Conservation (phyloP, 306 rosid species). For the Gastrolobium villosum region DNA sequence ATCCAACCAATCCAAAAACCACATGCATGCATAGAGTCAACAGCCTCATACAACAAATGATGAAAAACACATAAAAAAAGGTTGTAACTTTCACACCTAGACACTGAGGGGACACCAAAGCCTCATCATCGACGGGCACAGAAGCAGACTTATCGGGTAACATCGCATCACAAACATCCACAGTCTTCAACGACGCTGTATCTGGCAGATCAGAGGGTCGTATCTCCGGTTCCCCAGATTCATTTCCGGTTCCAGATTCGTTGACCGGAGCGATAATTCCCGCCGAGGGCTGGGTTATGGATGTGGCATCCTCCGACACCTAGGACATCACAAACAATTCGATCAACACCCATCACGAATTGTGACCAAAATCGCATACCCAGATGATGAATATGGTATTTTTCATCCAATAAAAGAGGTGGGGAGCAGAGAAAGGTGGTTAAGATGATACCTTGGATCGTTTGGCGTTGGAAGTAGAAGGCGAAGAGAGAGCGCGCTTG, state of each 20-base stretch:
- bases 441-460: conserved; percentile 71
- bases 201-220: conserved; percentile 76
- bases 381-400: conserved; percentile 19
- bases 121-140: conserved; percentile 57
- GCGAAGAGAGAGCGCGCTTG: conserved; percentile 75
- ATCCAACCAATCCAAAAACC: conserved; percentile 45
- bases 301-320: conserved; percentile 78
- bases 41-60: conserved; percentile 12
- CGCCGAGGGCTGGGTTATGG: conserved; percentile 56
- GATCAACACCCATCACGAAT: conserved; percentile 47
- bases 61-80: conserved; percentile 4
- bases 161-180: conserved; percentile 55
- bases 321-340: conserved; percentile 41
- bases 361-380: conserved; percentile 25
- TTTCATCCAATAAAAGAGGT: neutral
- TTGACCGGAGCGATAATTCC: conserved; percentile 62
- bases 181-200: conserved; percentile 61
- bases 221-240: conserved; percentile 60
- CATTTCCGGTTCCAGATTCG: conserved; percentile 71
- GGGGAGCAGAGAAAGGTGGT: neutral
- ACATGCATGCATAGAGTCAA: conserved; percentile 39
- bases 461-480: conserved; percentile 75
- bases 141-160: conserved; percentile 59
- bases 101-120: conserved; percentile 65
- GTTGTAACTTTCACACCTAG: conserved; percentile 53